Base-by-base conservation (phyloP, 306 rosid genomes). In the Alnus glutinosa region DNA sequence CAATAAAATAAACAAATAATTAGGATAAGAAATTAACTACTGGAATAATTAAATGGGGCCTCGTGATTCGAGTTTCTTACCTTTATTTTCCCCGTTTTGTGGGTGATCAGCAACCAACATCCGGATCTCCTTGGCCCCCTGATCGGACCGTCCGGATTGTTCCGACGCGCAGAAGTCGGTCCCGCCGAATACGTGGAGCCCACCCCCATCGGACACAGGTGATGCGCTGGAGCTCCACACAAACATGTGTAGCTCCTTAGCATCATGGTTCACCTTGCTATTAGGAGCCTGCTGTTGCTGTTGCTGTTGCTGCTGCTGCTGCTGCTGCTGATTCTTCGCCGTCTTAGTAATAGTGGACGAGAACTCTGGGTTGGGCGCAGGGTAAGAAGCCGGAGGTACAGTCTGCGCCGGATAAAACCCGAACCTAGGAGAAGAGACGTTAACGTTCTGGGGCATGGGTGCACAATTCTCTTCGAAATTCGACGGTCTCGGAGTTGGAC, bases 281-380 rank as follows among this genome's bases (percentile, higher is more conserved):
- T 64, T 55, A 64, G 44, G 77, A 46, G 55, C 83, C 47, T 70
- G 89, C 8, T 36, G 81, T 19, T 67, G 90, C 69, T 34, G 77
- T 4, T 69, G 64, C n/a, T 57, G 75, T 14, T 69, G 92, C 5
- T 79, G 28, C 0, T 23, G 28, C 69, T 34, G 77, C 15, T 57
- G 89, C 7, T 34, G 81, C 12, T 74, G 84, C 42, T 80, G 80
- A 28, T 72, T 84, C 64, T 87, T 91, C 0, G 68, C 62, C n/a
- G 80, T 81, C 78, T 88, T 91, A 1, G 86, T 80, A 32, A 82
- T 51, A 5, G 86, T 77, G 2, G 92, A 85, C 0, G 97, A 84
- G 71, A 90, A 93, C 71, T 96, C 97, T 2, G 98, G 99, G 80
- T 96, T 96, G 0, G 99, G 99, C 14, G 97, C 90, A 0, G 97